Evolutionary conservation across 352 stramenopile species (phyloP).

Genomic region (Pythium sp.): DNA sequence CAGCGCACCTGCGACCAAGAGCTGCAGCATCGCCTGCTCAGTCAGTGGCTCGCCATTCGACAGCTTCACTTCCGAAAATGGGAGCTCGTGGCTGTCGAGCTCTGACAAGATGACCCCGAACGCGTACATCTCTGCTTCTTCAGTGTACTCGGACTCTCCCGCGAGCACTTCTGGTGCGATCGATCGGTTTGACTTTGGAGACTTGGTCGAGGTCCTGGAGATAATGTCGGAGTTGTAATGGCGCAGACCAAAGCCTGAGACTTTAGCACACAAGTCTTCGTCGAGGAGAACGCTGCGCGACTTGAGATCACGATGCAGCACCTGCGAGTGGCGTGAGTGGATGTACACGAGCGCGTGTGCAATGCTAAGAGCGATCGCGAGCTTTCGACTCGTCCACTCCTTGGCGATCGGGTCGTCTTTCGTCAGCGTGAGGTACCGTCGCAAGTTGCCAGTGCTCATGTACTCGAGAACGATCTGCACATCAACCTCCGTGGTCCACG

Average conservation of each 20-base stretch:
- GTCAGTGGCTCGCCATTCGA: constrained; percentile 51
- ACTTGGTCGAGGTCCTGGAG: constrained; percentile 19
- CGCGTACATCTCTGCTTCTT: constrained; percentile 65
- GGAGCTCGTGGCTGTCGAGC: constrained; percentile 65
- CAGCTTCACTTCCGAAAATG: constrained; percentile 57
- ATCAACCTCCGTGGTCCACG: constrained; percentile 52
- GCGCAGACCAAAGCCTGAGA: constrained; percentile 69
- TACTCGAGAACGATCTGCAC: constrained; percentile 73
- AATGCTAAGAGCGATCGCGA: constrained; percentile 59
- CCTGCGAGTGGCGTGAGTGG: constrained; percentile 47
- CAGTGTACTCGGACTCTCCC: constrained; percentile 36
- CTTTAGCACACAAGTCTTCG: constrained; percentile 52
- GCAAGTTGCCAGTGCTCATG: constrained; percentile 65
- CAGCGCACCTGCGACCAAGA: constrained; percentile 48
- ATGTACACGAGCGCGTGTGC: constrained; percentile 63
- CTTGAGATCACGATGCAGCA: constrained; percentile 74
- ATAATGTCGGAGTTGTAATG: constrained; percentile 21
- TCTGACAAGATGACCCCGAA: constrained; percentile 72
- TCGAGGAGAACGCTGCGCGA: constrained; percentile 67
- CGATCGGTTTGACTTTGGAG: constrained; percentile 45
- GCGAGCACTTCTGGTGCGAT: constrained; percentile 65
- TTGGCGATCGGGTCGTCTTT: constrained; percentile 26
- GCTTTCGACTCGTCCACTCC: constrained; percentile 48
- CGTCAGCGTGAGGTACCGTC: constrained; percentile 39
- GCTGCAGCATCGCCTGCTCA: constrained; percentile 47